phyloP scores from a whole-genome alignment of 1,284 basidiomycete species.

The Pholiota adiposa region DNA sequence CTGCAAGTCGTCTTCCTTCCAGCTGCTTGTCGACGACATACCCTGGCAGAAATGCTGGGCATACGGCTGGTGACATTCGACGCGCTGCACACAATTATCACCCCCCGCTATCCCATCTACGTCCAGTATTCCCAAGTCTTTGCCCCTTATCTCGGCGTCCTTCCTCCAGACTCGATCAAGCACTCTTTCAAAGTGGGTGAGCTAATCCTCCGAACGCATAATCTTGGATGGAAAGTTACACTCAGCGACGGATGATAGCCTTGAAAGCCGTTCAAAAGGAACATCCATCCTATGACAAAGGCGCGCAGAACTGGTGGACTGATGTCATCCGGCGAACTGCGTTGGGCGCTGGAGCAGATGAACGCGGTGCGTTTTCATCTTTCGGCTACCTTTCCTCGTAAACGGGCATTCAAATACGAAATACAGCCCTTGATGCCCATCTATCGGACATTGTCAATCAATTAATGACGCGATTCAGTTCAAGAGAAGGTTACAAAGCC shows the following conservation, averaged over 20 bases:
- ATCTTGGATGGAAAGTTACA: background rate
- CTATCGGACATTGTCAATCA: slow-evolving; percentile 55
- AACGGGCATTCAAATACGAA: background rate
- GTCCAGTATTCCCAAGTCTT: slow-evolving; percentile 73
- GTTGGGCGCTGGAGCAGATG: slow-evolving; percentile 68
- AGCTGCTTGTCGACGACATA: background rate
- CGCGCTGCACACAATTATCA: slow-evolving; percentile 69
- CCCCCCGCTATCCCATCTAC: slow-evolving; percentile 65
- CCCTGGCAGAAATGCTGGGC: background rate
- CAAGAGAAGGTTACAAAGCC: slow-evolving; percentile 67
- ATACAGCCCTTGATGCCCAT: slow-evolving; percentile 53
- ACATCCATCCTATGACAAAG: slow-evolving; percentile 54
- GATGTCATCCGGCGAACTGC: slow-evolving; percentile 76
- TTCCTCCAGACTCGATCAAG: slow-evolving; percentile 56
- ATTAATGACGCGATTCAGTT: slow-evolving; percentile 69
- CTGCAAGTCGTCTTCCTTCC: background rate
- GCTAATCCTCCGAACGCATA: slow-evolving; percentile 7
- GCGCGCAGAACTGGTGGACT: slow-evolving; percentile 67
- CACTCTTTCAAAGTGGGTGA: slow-evolving; percentile 70
- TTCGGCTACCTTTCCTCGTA: background rate
- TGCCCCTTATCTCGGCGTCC: slow-evolving; percentile 60
- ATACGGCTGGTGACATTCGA: slow-evolving; percentile 74
- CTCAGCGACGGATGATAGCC: slow-evolving; percentile 44
- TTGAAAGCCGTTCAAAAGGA: slow-evolving; percentile 62
- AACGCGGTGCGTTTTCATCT: slow-evolving; percentile 42